Conservation (phyloP, 2,329 filamentous ascomycete genomes). For the Cryphonectria parasitica region DNA sequence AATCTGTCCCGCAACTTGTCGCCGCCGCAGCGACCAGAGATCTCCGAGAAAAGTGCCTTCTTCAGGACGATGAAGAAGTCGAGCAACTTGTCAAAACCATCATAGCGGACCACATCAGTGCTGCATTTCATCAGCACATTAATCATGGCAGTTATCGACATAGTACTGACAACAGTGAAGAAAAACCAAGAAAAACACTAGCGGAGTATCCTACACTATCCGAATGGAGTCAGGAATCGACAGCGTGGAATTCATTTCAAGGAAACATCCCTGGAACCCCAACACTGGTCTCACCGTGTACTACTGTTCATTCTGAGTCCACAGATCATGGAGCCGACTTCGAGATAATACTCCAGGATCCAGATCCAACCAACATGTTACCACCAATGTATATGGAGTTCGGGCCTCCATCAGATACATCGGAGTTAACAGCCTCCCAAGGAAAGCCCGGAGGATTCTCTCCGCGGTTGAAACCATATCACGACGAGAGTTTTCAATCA, state of each 20-base stretch:
- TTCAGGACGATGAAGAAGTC: neutral
- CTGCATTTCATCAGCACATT: constrained; percentile 8
- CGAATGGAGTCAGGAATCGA: neutral
- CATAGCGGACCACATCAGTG: neutral
- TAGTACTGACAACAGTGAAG: neutral
- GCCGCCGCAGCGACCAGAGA: neutral
- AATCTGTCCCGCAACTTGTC: neutral
- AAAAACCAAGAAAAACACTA: neutral
- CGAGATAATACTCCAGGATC: neutral
- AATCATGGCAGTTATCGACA: neutral
- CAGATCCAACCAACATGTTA: neutral
- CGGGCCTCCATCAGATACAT: neutral
- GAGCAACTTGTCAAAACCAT: neutral
- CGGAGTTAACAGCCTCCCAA: neutral
- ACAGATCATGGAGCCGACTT: neutral
- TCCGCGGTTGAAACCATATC: neutral
- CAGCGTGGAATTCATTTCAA: neutral
- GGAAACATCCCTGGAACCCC: neutral
- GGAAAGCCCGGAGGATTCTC: neutral
- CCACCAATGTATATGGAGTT: neutral
- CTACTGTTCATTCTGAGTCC: neutral
- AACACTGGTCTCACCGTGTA: neutral
- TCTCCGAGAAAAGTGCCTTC: neutral
- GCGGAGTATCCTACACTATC: too few species aligned
- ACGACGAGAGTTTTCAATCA: too few species aligned